Evolutionary conservation across 345 rosid species (phyloP), one percentile per base, ranked within the genome.

Genomic region (Lepidium aucheri): DNA sequence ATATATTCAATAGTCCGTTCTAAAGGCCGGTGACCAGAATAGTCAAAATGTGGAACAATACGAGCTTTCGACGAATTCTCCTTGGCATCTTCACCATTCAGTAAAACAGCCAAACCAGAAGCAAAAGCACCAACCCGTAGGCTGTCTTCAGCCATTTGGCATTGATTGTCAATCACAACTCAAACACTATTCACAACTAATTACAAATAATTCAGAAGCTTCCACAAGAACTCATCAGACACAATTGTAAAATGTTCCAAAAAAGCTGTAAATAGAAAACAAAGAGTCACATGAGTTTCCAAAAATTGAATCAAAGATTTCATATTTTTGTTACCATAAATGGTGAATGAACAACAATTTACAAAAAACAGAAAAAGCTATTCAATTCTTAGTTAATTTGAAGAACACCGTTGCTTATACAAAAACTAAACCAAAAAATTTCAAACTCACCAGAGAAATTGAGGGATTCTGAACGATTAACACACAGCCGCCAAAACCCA

Each of bases 101-200:
- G 83, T 64, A 94, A 70, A 65, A 88, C 86, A 16, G 96, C 96
- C 78, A 94, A 82, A 45, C 99, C 99, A 77, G 99, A 85, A 70
- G 96, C 75, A 74, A 81, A 68, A 82, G 86, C 85, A 69, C 89
- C 80, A 49, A 74, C 41, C 74, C 89, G 84, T 30, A 67, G 81
- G 74, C 84, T 63, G 16, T 86, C 89, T 78, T 94, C 99, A 55
- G 89, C 97, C 99, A 94, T 94, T 52, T 68, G 65, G 51, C 68
- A 71, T 22, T 66, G 78, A 53, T 33, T 52, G 20, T 8, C 20
- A 14, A 52, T 46, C 8, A 24, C 42, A 39, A 30, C 60, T 60
- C 69, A 53, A 53, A 39, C 16, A 18, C 35, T 22, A 52, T 56
- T 44, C 72, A 56, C 38, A 62, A 53, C 35, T 52, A 58, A 33